Base-by-base conservation (phyloP, 225 moss, liverwort and hornwort species). In the Pseudisothecium myosuroides region DNA sequence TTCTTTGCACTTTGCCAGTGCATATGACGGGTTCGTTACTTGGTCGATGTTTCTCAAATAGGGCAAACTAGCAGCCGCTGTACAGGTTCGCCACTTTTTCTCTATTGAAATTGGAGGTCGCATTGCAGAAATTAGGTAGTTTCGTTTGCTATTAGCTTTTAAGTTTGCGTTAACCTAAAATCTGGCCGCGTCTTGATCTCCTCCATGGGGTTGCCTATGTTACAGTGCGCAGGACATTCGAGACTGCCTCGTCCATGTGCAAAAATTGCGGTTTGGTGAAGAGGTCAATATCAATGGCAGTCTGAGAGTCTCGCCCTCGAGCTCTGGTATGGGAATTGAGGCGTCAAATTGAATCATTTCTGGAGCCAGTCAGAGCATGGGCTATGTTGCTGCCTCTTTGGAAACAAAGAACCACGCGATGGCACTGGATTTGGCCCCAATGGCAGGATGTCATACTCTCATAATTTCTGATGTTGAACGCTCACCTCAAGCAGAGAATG, bases 281-380 rank as follows among this genome's bases (percentile, higher is more conserved):
- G 96, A 94, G 86, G 90, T 92, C 86, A 95, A 94, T 64, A 66
- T 97, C 86, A 93, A 97, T 91, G 97, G 96, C 79, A 90, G 73
- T 91, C 71, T 97, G 86, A 92, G 87, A 91, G 88, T 97, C 62
- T 94, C 91, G 85, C 99, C 99, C 85, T 96, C 82, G 34, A 96
- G 97, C 95, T 96, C 99, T 81, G 99, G 99, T 54, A 91, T 93
- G 84, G 96, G 95, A 61, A 94, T 99, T 83, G 97, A 97, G 54
- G 89, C 99, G 18, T 95, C 95, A 36, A 99, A 97, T 86, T 99
- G 99, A 97, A 81, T 90, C 79, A 91, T 99, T 39, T 88, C 85
- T 83, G 99, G 96, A 63, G 87, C 92, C 82, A 83, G 91, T 85
- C 93, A 93, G 87, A 95, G 90, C 84, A 76, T 97, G 84, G 94